Base-by-base conservation (phyloP, 306 rosid species). In the Fragaria iinumae region DNA sequence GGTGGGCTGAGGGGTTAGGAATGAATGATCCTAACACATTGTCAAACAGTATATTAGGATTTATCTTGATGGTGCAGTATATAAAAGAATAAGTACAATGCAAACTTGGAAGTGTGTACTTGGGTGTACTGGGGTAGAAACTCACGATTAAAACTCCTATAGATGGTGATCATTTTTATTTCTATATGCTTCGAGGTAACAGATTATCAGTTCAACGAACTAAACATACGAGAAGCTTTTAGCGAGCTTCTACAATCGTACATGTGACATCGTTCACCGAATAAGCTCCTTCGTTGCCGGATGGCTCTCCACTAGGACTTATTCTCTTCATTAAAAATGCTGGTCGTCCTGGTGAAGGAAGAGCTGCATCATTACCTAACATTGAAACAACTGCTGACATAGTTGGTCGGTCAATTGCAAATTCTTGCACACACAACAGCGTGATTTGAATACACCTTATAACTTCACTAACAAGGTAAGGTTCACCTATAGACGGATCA, bases 351-450 rank as follows among this genome's bases (percentile, higher is more conserved):
- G 98, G 95, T 48, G 67, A 20, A 62, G 96, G 85, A 81, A 89
- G 88, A 71, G 75, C 20, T n/a, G 82, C 78, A 38, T 84, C 89
- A 77, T 69, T 88, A 0, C 80, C 84, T 79, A 93, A 67, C 96
- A 93, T 88, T 38, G 82, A 88, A 39, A 91, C 85, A 56, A 91
- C 88, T 0, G 76, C 29, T 13, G 89, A 77, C 96, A 91, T 91
- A 70, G 86, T 85, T 4, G 96, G 98, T 5, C 95, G 82, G 11
- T 93, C 90, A 3, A 4, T 34, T 8, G 91, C 87, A 38, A 65
- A 52, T 36, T 93, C 98, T 76, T 91, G 95, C 14, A 88, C 83
- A 41, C 96, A 91, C 23, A 89, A 68, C 48, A 93, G 87, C 12
- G 90, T 91, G 68, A 86, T 89, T 59, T 88, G 92, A 12, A 88